Evolutionary conservation across 2,329 filamentous ascomycete species (phyloP).

Genomic region (Hypocreales sp.): DNA sequence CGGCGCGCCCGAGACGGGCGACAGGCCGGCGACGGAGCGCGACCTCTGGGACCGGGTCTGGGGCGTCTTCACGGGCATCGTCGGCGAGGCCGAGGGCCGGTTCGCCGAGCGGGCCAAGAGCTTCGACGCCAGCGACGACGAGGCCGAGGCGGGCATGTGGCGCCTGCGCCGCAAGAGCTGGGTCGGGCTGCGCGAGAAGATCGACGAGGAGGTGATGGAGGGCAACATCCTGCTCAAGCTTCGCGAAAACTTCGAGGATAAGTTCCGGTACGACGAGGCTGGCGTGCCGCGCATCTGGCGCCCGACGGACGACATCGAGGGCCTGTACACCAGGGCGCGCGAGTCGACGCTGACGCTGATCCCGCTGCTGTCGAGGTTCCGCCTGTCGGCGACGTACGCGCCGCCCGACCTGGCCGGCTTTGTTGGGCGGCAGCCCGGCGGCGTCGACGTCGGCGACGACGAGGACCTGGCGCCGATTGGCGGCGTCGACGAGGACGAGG

Average conservation of each 20-base stretch:
- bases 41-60: conserved; percentile 95
- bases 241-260: conserved; percentile 96
- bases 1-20: conserved; percentile 63
- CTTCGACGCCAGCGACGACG: conserved; percentile 82
- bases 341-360: conserved; percentile 88
- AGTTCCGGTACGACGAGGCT: conserved; percentile 92
- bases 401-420: conserved; percentile 73
- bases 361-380: conserved; percentile 75
- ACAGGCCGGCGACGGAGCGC: conserved; percentile 60
- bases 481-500: conserved; percentile 86
- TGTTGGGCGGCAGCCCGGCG: conserved; percentile 63
- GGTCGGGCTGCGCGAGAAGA: conserved; percentile 75
- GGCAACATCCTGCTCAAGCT: conserved; percentile 91
- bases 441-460: conserved; percentile 68
- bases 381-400: conserved; percentile 55
- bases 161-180: conserved; percentile 85
- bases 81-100: conserved; percentile 68
- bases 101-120: conserved; percentile 83
- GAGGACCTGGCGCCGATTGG: conserved; percentile 82
- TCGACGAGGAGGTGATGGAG: conserved; percentile 97
- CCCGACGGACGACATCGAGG: conserved; percentile 92
- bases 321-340: conserved; percentile 78
- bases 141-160: conserved; percentile 89
- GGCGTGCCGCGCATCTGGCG: conserved; percentile 95
- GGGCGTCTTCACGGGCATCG: conserved; percentile 68